Evolutionary conservation across 2,329 filamentous ascomycete species (phyloP), one percentile per base, ranked within the genome.

Genomic region (Ceratocystis ficicola): DNA sequence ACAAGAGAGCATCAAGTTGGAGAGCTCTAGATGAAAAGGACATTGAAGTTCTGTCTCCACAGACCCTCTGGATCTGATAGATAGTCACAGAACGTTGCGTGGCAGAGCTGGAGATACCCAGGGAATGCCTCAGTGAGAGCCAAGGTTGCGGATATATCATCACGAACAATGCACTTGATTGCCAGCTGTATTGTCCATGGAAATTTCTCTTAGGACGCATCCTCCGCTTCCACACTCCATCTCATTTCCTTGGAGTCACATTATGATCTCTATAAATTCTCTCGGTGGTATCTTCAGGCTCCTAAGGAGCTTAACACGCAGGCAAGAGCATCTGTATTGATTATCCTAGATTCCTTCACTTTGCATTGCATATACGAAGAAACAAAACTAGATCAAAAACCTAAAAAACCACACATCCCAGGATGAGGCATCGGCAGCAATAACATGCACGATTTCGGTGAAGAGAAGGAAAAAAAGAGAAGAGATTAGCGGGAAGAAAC

Each of bases 281-380:
- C 17, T 59, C 55, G 55, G 55, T 28, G 28, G 55, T 17, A 36
- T n/a, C 28, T 59, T 36, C 12, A 59, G 55, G 55, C 32, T n/a
- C 17, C 17, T 28, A 36, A 36, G 36, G 32, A 36, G 28, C 55
- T 36, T n/a, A 59, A 59, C 28, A 32, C n/a, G 28, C 55, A 59
- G 55, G 55, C 10, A 41, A 10, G 10, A 41, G 28, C 28, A 25
- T n/a, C 15, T 32, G 55, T n/a, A 28, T 15, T 57, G 6, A 28
- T 25, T 36, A n/a, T 28, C 15, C 28, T 52, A 12, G 22, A 12
- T 25, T 17, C 48, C 48, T 59, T 25, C 55, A n/a, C 55, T 32
- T 32, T n/a, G 25, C 30, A 36, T 59, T 59, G 55, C 55, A 59
- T 59, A 59, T 59, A 59, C 55, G 55, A 59, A 59, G 8, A 30